These are phyloP conservation scores for Tephrocybe sp. DNA, from an alignment of 768 basidiomycete genomes.

Conservation along the genomic window DNA sequence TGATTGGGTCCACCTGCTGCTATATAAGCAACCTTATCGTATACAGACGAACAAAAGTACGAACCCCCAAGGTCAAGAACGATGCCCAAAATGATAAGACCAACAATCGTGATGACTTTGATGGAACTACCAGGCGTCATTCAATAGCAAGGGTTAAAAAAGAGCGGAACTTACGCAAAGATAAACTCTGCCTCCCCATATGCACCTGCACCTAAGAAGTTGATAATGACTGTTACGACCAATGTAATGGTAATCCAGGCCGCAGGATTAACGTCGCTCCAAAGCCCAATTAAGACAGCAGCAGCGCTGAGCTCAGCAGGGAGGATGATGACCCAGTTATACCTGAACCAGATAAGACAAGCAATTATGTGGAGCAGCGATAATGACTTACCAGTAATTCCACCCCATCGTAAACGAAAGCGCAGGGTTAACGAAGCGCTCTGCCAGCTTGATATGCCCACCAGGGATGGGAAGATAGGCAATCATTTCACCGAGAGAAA, in stretches of 20 bases:
- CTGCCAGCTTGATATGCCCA: constrained; percentile 78
- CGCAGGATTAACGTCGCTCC: constrained; percentile 64
- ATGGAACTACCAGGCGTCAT: constrained; percentile 51
- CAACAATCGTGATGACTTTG: constrained; percentile 85
- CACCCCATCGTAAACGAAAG: constrained; percentile 61
- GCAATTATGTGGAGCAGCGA: background rate
- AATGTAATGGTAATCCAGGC: constrained; percentile 82
- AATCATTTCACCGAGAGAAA: constrained; percentile 75
- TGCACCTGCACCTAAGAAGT: constrained; percentile 72
- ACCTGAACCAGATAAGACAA: constrained; percentile 27
- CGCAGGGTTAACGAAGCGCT: constrained; percentile 79
- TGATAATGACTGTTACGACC: constrained; percentile 74
- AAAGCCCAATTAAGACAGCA: constrained; percentile 75
- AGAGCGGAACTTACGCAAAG: constrained; percentile 66
- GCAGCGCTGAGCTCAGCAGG: constrained; percentile 77
- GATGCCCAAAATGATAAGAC: constrained; percentile 67
- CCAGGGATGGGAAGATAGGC: constrained; percentile 79
- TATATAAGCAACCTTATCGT: background rate
- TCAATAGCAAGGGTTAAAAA: constrained; percentile 5
- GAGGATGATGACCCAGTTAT: constrained; percentile 65
- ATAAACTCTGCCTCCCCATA: constrained; percentile 88
- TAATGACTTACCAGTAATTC: constrained; percentile 44
- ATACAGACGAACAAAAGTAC: constrained; percentile 4
- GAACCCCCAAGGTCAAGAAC: constrained; percentile 78
- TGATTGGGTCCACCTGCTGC: constrained; percentile 72